phyloP scores from a whole-genome alignment of 257 asterid genomes.

The Scutellaria barbata region DNA sequence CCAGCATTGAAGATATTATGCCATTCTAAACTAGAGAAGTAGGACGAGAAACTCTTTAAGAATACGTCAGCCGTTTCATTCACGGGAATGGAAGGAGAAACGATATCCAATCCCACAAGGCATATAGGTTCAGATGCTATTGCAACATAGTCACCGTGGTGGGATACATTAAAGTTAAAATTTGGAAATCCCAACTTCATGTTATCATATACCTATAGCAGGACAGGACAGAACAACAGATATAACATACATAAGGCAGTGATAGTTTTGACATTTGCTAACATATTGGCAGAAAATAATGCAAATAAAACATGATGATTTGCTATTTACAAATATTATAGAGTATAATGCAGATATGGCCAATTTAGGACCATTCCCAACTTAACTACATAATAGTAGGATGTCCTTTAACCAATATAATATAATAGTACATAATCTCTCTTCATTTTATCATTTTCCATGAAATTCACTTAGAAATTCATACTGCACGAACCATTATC shows the following conservation, averaged over 20 bases:
- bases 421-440: background rate
- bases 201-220: slow-evolving; percentile 55
- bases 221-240: background rate
- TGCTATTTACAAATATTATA: background rate
- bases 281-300: slow-evolving; percentile 7
- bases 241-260: background rate
- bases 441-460: background rate
- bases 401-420: background rate
- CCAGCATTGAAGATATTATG: slow-evolving; percentile 48
- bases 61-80: slow-evolving; percentile 68
- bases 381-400: background rate
- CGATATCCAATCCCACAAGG: slow-evolving; percentile 88
- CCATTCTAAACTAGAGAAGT: slow-evolving; percentile 85
- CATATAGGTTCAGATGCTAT: slow-evolving; percentile 95
- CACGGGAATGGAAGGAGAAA: slow-evolving; percentile 58
- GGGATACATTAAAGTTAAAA: slow-evolving; percentile 85
- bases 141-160: slow-evolving; percentile 90
- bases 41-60: slow-evolving; percentile 61
- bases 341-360: slow-evolving; percentile 9
- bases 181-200: slow-evolving; percentile 53
- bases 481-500: no score
- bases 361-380: background rate
- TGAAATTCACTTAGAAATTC: background rate
- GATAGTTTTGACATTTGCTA: background rate
- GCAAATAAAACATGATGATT: background rate